Conservation (phyloP, 169 alveolate species). For the Blepharisma undulans region DNA sequence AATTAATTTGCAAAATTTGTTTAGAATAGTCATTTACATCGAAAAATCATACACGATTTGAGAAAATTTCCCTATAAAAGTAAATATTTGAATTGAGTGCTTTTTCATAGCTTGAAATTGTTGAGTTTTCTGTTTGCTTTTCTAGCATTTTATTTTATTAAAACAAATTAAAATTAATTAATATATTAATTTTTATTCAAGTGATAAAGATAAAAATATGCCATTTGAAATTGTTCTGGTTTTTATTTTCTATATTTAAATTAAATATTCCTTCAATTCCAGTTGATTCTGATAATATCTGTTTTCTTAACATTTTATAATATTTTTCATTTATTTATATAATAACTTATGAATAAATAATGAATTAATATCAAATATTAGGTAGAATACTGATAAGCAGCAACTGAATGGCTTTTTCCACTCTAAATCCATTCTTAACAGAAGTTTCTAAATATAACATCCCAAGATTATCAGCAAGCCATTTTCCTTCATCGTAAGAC, state of each 20-base stretch:
- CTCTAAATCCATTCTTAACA: conserved; percentile 91
- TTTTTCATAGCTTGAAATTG: neutral
- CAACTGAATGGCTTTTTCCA: conserved; percentile 78
- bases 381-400: neutral
- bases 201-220: too few relatives aligned
- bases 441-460: conserved; percentile 91
- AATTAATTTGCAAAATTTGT: neutral
- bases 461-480: conserved; percentile 86
- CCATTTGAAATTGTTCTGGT: too few relatives aligned
- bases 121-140: neutral
- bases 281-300: too few relatives aligned
- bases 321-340: too few relatives aligned
- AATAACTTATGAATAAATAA: too few relatives aligned
- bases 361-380: too few relatives aligned
- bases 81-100: neutral
- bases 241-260: too few relatives aligned
- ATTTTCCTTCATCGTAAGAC: conserved; percentile 69
- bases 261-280: too few relatives aligned
- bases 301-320: too few relatives aligned
- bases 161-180: too few relatives aligned
- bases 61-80: neutral
- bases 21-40: neutral
- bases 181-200: too few relatives aligned
- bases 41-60: neutral
- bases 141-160: neutral